Evolutionary conservation across 1,284 basidiomycete species (phyloP).

Genomic region (Macrocystidia cucumis): DNA sequence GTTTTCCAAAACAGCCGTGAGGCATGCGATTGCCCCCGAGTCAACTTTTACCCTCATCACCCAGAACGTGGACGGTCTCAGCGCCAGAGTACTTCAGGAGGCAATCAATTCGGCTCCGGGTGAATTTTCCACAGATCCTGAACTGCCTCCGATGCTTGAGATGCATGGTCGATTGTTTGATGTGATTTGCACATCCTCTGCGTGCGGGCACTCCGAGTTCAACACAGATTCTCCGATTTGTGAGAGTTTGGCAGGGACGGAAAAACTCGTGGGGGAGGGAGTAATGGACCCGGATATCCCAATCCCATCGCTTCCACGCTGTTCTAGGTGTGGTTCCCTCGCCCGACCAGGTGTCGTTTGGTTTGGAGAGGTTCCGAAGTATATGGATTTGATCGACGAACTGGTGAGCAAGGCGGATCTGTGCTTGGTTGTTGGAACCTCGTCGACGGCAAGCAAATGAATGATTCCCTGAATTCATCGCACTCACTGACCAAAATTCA

Average conservation of each 20-base stretch:
- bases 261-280: slow-evolving; percentile 30
- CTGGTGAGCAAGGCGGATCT: slow-evolving; percentile 27
- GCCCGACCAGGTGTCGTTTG: slow-evolving; percentile 36
- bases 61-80: slow-evolving; percentile 63
- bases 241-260: slow-evolving; percentile 41
- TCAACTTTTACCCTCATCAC: slow-evolving; percentile 50
- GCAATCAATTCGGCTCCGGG: slow-evolving; percentile 6
- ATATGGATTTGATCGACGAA: slow-evolving; percentile 21
- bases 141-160: slow-evolving; percentile 33
- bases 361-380: slow-evolving; percentile 29
- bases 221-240: slow-evolving; percentile 43
- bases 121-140: slow-evolving; percentile 9
- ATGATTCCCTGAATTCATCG: slow-evolving; percentile 31
- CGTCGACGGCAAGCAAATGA: slow-evolving; percentile 31
- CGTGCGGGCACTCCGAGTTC: slow-evolving; percentile 33
- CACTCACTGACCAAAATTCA: slow-evolving; percentile 10
- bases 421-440: slow-evolving; percentile 34
- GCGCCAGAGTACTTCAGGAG: slow-evolving; percentile 20
- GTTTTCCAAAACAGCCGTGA: slow-evolving; percentile 32
- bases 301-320: slow-evolving; percentile 24
- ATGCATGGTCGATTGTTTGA: slow-evolving; percentile 63
- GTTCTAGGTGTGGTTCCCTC: slow-evolving; percentile 23
- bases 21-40: slow-evolving; percentile 27
- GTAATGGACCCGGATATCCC: slow-evolving; percentile 23
- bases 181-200: slow-evolving; percentile 36